Evolutionary conservation across 352 stramenopile genomes (phyloP).

Genomic region (Globisporangium parvum): DNA sequence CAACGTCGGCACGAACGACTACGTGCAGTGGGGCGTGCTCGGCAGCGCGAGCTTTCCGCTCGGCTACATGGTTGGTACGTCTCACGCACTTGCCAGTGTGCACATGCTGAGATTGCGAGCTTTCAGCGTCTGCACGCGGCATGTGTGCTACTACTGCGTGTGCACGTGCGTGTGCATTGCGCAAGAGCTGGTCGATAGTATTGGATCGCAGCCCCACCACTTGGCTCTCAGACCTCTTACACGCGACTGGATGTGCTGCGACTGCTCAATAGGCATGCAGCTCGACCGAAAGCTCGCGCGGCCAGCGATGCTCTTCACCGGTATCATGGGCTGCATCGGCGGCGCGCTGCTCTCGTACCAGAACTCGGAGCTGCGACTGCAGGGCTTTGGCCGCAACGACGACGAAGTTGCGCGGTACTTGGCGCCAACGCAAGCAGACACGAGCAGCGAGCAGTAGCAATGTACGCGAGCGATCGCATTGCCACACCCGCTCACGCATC

Average conservation of each 20-base stretch:
- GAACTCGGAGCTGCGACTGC: slow-evolving; percentile 73
- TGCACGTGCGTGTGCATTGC: not conserved
- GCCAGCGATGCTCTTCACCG: slow-evolving; percentile 74
- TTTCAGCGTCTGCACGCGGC: not conserved
- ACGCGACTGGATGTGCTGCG: not conserved
- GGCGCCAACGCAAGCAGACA: slow-evolving; percentile 6
- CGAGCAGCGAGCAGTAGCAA: not conserved
- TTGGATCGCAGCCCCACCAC: no score
- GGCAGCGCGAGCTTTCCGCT: slow-evolving; percentile 50
- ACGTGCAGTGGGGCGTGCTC: slow-evolving; percentile 35
- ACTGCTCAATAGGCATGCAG: slow-evolving; percentile 30
- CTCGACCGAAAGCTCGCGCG: slow-evolving; percentile 52
- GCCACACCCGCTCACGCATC: no score
- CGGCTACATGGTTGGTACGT: slow-evolving; percentile 66
- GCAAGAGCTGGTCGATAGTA: no score
- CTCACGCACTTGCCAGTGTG: not conserved
- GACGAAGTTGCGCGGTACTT: slow-evolving; percentile 58
- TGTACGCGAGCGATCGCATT: no score
- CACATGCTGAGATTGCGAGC: not conserved
- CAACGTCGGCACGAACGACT: slow-evolving; percentile 49
- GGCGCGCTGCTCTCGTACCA: slow-evolving; percentile 64
- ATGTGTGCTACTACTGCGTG: not conserved
- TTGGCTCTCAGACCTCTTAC: no score
- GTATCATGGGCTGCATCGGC: slow-evolving; percentile 55
- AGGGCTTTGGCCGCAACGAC: slow-evolving; percentile 72